Conservation (phyloP, 2,329 filamentous ascomycete species). For the Talaromyces rugulosus region DNA sequence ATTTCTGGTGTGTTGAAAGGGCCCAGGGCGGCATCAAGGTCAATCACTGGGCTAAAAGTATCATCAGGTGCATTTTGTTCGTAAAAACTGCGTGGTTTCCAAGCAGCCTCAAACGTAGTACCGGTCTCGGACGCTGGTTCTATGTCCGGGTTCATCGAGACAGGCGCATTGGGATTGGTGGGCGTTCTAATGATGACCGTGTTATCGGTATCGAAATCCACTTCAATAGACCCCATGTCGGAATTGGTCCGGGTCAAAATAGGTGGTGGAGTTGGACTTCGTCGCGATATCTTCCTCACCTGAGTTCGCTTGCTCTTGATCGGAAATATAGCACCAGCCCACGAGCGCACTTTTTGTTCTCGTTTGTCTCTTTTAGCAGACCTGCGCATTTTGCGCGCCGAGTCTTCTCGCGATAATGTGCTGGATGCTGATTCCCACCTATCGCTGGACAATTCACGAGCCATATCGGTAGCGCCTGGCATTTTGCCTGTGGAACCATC, state of each 20-base stretch:
- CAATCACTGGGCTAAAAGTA: conserved; percentile 73
- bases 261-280: conserved; percentile 44
- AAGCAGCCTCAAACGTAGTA: conserved; percentile 32
- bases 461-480: neutral
- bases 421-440: conserved; percentile 14
- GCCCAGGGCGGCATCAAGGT: conserved; percentile 87
- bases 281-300: conserved; percentile 38
- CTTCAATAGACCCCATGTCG: conserved; percentile 39
- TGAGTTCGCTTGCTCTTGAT: conserved; percentile 45
- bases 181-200: conserved; percentile 45
- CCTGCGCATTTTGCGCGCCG: neutral
- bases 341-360: conserved; percentile 70
- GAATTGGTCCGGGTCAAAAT: conserved; percentile 36
- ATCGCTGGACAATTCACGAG: conserved; percentile 6
- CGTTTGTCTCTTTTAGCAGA: conserved; percentile 39
- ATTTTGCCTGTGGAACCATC: neutral
- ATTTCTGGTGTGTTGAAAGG: conserved; percentile 72
- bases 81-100: conserved; percentile 43
- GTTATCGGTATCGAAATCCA: conserved; percentile 48
- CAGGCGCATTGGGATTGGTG: conserved; percentile 31
- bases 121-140: conserved; percentile 3
- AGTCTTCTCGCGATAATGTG: conserved; percentile 10
- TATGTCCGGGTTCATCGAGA: conserved; percentile 13
- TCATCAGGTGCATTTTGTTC: conserved; percentile 55
- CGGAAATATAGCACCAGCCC: conserved; percentile 50